Percentiles rank a stretch among this genome's conserved stretches.
Evolutionary conservation across 192 early-diverging fungal genomes (phyloP).

Genomic region (Polychytrium aggregatum): DNA sequence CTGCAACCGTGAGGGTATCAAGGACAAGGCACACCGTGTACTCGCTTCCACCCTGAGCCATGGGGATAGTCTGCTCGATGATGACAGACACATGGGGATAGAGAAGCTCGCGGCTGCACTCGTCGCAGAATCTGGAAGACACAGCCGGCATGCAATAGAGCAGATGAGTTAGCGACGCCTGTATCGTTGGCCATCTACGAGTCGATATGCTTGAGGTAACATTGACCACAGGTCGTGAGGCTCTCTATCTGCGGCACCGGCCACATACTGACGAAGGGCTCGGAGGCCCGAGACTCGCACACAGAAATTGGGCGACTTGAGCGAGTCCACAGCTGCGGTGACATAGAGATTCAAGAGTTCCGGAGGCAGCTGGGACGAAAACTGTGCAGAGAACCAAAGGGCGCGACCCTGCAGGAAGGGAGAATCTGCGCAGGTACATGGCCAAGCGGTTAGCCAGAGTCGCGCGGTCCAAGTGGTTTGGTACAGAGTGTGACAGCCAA

Average conservation of each 20-base stretch:
- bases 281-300: too few species aligned
- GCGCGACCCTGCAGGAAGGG: constrained; percentile 87
- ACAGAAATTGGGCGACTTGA: too few species aligned
- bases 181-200: too few species aligned
- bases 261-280: too few species aligned
- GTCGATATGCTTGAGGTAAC: too few species aligned
- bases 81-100: constrained; percentile 44
- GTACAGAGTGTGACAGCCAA: too few species aligned
- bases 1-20: constrained; percentile 47
- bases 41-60: constrained; percentile 48
- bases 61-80: constrained; percentile 44
- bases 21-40: constrained; percentile 56
- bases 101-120: constrained; percentile 1
- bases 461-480: too few species aligned
- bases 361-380: constrained; percentile 58
- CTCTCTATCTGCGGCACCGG: too few species aligned
- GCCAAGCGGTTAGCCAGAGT: too few species aligned
- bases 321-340: constrained; percentile 58
- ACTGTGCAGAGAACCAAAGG: constrained; percentile 75
- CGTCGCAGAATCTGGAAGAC: constrained; percentile 5
- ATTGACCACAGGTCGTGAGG: too few species aligned
- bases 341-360: constrained; percentile 62
- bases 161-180: too few species aligned
- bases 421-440: constrained; percentile 28
- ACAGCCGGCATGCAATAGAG: too few species aligned